Conservation (phyloP, 2,329 filamentous ascomycete genomes). For the Aspergillus sp. region DNA sequence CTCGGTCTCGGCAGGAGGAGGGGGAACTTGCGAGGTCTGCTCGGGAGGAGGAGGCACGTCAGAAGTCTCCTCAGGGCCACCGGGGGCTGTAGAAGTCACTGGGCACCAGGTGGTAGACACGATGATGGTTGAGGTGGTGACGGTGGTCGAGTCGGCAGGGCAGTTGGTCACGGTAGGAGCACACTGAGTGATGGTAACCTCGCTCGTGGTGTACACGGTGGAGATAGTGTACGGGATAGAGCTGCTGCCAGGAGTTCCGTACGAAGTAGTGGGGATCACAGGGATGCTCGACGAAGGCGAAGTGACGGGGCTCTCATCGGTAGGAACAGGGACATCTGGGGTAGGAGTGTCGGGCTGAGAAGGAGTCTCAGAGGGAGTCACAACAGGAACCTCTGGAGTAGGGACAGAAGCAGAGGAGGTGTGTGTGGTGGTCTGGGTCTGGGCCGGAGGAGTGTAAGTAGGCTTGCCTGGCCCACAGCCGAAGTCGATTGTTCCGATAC, state of each 20-base stretch:
- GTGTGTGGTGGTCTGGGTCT: background rate
- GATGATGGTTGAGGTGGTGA: constrained; percentile 60
- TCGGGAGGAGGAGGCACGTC: constrained; percentile 9
- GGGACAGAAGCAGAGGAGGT: constrained; percentile 3
- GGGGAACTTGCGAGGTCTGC: background rate
- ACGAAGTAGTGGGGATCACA: constrained; percentile 23
- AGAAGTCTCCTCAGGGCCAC: constrained; percentile 12
- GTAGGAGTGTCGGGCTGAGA: constrained; percentile 23
- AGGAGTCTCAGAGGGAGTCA: constrained; percentile 13
- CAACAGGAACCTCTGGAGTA: constrained; percentile 4
- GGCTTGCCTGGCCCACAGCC: constrained; percentile 32
- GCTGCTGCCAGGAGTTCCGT: constrained; percentile 22
- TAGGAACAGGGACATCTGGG: constrained; percentile 2
- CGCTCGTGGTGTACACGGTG: constrained; percentile 43
- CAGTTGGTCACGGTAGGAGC: constrained; percentile 52
- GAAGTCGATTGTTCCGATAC: constrained; percentile 46
- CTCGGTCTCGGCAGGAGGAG: constrained; percentile 13
- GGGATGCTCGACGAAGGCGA: constrained; percentile 19
- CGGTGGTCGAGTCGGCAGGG: constrained; percentile 54
- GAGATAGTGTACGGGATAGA: constrained; percentile 39
- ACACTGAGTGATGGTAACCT: constrained; percentile 47
- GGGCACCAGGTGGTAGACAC: constrained; percentile 66
- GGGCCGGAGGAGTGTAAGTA: constrained; percentile 12
- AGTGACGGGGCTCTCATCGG: constrained; percentile 28
- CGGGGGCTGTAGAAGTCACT: constrained; percentile 33